Evolutionary conservation across 805 yeast species (phyloP), one percentile per base, ranked within the genome.

Genomic region (Saccharomycopsis synnaedendra): DNA sequence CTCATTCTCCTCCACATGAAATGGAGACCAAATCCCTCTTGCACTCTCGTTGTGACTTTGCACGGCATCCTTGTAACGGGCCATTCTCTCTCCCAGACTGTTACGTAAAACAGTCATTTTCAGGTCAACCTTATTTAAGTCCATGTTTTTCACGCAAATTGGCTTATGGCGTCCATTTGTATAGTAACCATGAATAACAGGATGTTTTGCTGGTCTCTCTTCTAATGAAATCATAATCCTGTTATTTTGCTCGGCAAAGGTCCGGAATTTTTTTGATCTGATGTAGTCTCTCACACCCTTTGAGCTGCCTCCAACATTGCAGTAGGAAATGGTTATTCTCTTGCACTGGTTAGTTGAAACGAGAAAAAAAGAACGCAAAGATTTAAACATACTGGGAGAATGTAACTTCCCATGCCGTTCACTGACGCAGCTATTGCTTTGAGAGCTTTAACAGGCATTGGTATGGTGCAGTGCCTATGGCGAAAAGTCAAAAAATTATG

Each of bases 21-120:
- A 72, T 50, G 98, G 98, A 42, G 97, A 88, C 98, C 98, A 93
- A 43, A 93, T 74, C 59, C 98, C 98, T 72, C 98, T 83, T 11
- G 90, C 88, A 48, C 94, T 80, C 47, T 74, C 76, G 62, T 90
- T 93, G 53, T 74, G 65, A 39, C 95, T 82, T 64, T 79, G 75
- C 35, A 93, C 97, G 49, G 86, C 82, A 60, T 85, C 80, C 56
- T 70, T 78, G 58, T 75, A 72, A 58, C 78, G 80, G 55, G 68
- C 64, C 46, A 82, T 60, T 49, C 68, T 67, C 33, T 67, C 72
- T 45, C 97, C 97, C 43, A 84, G 74, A 31, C 88, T 69, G 60
- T 81, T 83, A 52, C 75, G 68, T 57, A 84, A 65, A 42, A 84
- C 70, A 29, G 74, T 66, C 48, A 88, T 65, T 63, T 85, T 85